Conservation (phyloP, 2,329 filamentous ascomycete genomes). For the Mollisia scopiformis region DNA sequence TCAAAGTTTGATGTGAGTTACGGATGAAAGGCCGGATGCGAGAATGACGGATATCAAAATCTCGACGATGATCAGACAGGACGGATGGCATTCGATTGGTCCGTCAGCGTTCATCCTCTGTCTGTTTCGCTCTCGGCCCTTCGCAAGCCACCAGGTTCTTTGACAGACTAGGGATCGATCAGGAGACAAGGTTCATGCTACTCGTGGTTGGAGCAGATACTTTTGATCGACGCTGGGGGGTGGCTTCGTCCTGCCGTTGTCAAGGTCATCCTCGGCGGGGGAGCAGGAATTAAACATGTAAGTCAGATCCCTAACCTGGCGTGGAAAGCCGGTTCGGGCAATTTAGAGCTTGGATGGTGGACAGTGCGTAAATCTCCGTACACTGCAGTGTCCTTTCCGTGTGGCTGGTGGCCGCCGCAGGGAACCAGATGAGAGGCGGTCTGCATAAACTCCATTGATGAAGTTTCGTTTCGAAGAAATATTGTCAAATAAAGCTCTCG, state of each 20-base stretch:
- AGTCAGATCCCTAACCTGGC: constrained; percentile 1
- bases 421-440: not conserved
- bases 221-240: constrained; percentile 14
- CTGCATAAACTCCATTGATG: not conserved
- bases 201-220: not conserved
- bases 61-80: not conserved
- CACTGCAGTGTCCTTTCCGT: not conserved
- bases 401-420: not conserved
- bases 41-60: not conserved
- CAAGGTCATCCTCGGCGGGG: constrained; percentile 14
- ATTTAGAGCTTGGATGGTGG: constrained; percentile 10
- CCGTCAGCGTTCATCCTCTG: constrained; percentile 17
- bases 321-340: not conserved
- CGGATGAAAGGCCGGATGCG: not conserved
- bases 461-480: too few species aligned
- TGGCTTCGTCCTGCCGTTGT: constrained; percentile 16
- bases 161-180: constrained; percentile 8
- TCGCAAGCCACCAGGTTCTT: constrained; percentile 21
- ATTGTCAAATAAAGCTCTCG: too few species aligned
- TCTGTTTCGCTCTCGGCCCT: constrained; percentile 17
- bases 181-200: not conserved
- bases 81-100: constrained; percentile 13
- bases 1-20: not conserved
- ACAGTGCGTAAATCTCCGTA: constrained; percentile 15
- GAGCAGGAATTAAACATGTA: constrained; percentile 5